These are phyloP conservation scores for grape (Vitis vinifera) DNA, from an alignment of 164 flowering plant genomes.

Conservation along the genomic window DNA sequence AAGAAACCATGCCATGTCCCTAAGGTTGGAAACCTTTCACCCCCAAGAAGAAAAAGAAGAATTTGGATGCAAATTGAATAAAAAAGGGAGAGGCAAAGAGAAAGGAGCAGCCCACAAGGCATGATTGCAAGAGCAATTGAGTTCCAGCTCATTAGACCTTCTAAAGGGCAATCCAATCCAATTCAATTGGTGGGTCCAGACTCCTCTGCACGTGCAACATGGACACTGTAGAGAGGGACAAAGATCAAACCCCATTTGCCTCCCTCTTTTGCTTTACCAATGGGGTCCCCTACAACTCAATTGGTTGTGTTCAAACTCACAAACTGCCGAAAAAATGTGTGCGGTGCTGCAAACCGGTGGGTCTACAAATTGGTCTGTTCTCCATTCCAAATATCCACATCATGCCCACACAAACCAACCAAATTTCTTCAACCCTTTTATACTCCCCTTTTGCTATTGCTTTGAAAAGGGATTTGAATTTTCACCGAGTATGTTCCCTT, in stretches of 20 bases:
- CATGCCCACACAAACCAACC: conserved; percentile 14
- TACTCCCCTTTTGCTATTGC: conserved; percentile 2
- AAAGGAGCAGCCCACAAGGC: background rate
- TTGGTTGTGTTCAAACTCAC: background rate
- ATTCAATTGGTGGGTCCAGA: conserved; percentile 6
- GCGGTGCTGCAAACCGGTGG: background rate
- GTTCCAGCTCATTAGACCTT: conserved; percentile 15
- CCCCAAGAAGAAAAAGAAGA: no score
- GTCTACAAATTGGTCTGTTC: conserved; percentile 19
- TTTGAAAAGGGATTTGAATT: conserved; percentile 13
- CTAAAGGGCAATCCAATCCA: conserved; percentile 4
- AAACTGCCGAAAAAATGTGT: conserved; percentile 6
- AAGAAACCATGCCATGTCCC: no score
- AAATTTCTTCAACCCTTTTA: background rate
- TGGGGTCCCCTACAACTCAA: background rate
- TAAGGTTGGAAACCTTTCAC: no score
- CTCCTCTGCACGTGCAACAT: conserved; percentile 25
- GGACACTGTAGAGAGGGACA: background rate
- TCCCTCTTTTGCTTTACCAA: background rate
- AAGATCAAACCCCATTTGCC: conserved; percentile 3
- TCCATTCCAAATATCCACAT: conserved; percentile 23
- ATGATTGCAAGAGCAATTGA: conserved; percentile 20
- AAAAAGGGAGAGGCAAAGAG: background rate
- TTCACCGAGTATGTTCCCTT: conserved; percentile 19
- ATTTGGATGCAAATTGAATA: no score